Evolutionary conservation across 176 grass and related monocot species (phyloP).

Genomic region (Aegilops longissima): DNA sequence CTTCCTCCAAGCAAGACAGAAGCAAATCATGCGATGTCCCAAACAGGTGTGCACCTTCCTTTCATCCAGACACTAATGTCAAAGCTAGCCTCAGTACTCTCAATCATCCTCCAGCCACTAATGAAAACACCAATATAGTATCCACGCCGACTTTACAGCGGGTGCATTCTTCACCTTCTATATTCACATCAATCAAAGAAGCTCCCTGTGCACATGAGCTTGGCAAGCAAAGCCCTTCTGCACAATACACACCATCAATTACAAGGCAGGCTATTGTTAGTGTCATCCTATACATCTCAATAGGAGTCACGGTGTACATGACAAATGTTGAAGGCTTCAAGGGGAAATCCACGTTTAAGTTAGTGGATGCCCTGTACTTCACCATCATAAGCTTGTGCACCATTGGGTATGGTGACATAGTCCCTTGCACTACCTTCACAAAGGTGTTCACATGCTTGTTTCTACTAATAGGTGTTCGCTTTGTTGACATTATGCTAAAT

Average conservation of each 20-base stretch:
- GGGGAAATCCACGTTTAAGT: slow-evolving; percentile 49
- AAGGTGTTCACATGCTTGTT: slow-evolving; percentile 80
- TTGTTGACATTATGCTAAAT: slow-evolving; percentile 64
- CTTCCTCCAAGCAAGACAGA: slow-evolving; percentile 30
- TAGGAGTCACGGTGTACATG: slow-evolving; percentile 58
- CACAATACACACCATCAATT: slow-evolving; percentile 46
- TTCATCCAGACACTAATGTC: slow-evolving; percentile 11
- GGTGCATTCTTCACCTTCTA: slow-evolving; percentile 58
- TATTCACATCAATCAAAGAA: slow-evolving; percentile 57
- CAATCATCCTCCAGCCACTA: slow-evolving; percentile 21
- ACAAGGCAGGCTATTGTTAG: slow-evolving; percentile 56
- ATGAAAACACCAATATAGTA: slow-evolving; percentile 21
- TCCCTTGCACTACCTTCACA: slow-evolving; percentile 58
- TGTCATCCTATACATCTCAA: slow-evolving; percentile 60
- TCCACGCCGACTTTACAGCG: slow-evolving; percentile 33
- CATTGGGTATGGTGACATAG: slow-evolving; percentile 80
- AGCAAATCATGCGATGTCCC: slow-evolving; percentile 36
- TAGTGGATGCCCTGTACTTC: slow-evolving; percentile 85
- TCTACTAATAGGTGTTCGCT: slow-evolving; percentile 69
- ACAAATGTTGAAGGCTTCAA: slow-evolving; percentile 61
- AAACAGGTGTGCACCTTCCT: slow-evolving; percentile 37
- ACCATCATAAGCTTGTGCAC: slow-evolving; percentile 73
- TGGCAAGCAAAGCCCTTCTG: slow-evolving; percentile 33
- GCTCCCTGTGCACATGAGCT: slow-evolving; percentile 26
- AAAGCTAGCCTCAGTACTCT: slow-evolving; percentile 27